Conservation (phyloP, 306 rosid species). For the Benincasa hispida region DNA sequence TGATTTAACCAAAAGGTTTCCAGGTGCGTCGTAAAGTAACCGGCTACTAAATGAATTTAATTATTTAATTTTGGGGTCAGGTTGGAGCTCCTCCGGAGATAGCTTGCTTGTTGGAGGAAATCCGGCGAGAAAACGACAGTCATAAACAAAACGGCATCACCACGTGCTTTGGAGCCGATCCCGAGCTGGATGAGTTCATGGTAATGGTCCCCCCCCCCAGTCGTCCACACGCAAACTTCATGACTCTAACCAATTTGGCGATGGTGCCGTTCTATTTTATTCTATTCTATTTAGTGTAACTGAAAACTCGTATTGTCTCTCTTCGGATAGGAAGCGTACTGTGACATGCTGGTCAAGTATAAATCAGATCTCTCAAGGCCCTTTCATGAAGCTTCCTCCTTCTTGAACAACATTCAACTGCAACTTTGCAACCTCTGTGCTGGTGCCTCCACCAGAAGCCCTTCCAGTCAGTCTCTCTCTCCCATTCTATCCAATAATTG, state of each 20-base stretch:
- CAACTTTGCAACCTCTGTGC: background rate
- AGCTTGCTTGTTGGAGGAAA: conserved; percentile 61
- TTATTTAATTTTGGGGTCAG: conserved; percentile 11
- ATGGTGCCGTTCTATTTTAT: background rate
- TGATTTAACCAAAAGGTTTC: background rate
- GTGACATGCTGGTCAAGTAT: background rate
- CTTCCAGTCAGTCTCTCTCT: conserved; percentile 5
- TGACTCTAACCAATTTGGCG: background rate
- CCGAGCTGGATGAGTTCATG: conserved; percentile 99
- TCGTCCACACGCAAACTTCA: background rate
- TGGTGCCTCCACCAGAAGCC: background rate
- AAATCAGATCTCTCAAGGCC: conserved; percentile 1
- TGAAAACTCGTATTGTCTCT: background rate
- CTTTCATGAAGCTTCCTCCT: background rate
- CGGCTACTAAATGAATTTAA: background rate
- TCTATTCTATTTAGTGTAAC: background rate
- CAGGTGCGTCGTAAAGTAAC: background rate
- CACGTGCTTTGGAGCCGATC: conserved; percentile 95
- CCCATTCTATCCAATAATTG: background rate
- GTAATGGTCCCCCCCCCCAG: conserved; percentile 37
- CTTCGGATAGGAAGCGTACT: conserved; percentile 1
- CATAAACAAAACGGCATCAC: conserved; percentile 38
- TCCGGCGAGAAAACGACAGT: conserved; percentile 54
- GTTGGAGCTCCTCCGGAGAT: conserved; percentile 97
- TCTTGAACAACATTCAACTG: background rate